Percentiles rank a stretch among this genome's conserved stretches.
Evolutionary conservation across 169 alveolate genomes (phyloP).

Genomic region (Plasmodium cynomolgi): DNA sequence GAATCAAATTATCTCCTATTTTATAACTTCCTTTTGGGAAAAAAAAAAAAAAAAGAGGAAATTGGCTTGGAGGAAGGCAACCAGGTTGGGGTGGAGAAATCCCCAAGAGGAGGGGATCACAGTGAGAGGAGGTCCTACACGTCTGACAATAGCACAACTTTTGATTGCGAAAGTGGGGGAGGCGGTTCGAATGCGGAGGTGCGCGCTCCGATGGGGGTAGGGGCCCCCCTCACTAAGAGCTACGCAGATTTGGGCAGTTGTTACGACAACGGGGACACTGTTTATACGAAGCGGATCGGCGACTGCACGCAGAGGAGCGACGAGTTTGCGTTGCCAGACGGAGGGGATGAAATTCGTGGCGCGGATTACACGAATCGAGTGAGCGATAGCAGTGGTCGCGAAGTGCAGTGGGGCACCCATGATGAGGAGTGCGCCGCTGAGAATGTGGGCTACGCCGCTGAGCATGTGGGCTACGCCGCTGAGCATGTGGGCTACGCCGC

Average conservation of each 20-base stretch:
- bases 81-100: background rate
- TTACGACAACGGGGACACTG: background rate
- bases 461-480: background rate
- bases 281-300: background rate
- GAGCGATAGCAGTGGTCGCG: background rate
- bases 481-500: background rate
- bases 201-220: background rate
- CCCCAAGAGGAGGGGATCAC: background rate
- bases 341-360: background rate
- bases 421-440: background rate
- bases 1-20: conserved; percentile 18
- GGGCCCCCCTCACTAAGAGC: background rate
- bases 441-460: background rate
- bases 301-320: background rate
- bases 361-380: background rate
- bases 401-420: background rate
- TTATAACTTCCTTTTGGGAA: conserved; percentile 43
- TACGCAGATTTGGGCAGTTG: background rate
- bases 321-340: background rate
- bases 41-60: background rate
- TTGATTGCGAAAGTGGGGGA: background rate
- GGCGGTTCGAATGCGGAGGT: background rate
- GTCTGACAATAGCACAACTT: background rate
- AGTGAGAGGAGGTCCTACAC: background rate
- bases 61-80: background rate